phyloP scores from a whole-genome alignment of 805 yeast genomes.

The Metschnikowia kofuensis region DNA sequence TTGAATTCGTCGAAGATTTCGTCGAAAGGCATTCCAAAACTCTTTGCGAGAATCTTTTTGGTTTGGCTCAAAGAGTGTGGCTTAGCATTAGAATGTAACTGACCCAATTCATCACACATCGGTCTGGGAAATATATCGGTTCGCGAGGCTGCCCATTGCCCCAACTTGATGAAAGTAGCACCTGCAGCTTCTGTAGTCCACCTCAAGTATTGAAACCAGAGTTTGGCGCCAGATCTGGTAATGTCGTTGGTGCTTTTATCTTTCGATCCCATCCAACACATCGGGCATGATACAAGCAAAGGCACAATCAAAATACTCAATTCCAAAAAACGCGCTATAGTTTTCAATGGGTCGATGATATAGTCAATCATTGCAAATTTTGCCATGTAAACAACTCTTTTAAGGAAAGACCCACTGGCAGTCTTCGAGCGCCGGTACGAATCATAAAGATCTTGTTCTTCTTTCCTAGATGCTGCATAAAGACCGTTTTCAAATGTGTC shows the following conservation, averaged over 20 bases:
- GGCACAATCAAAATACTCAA: slow-evolving; percentile 69
- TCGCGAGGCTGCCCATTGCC: slow-evolving; percentile 99
- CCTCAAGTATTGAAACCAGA: slow-evolving; percentile 71
- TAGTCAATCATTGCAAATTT: slow-evolving; percentile 50
- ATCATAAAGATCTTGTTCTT: slow-evolving; percentile 39
- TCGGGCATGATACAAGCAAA: slow-evolving; percentile 60
- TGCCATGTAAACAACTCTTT: slow-evolving; percentile 36
- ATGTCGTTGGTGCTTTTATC: slow-evolving; percentile 26
- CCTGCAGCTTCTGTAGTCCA: slow-evolving; percentile 80
- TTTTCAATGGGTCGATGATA: slow-evolving; percentile 65
- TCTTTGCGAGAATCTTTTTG: slow-evolving; percentile 49
- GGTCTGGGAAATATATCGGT: slow-evolving; percentile 85
- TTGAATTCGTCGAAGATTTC: slow-evolving; percentile 79
- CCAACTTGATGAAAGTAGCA: slow-evolving; percentile 85
- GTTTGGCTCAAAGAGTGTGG: slow-evolving; percentile 69
- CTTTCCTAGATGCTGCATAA: slow-evolving; percentile 56
- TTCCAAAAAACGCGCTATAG: slow-evolving; percentile 67
- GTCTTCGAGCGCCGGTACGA: slow-evolving; percentile 29
- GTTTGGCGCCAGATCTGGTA: slow-evolving; percentile 56
- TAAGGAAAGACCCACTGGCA: slow-evolving; percentile 20
- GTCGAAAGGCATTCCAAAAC: slow-evolving; percentile 62
- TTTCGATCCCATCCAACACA: slow-evolving; percentile 53
- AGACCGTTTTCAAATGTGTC: slow-evolving; percentile 73
- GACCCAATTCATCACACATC: slow-evolving; percentile 72
- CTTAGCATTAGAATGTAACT: slow-evolving; percentile 78